phyloP scores from a whole-genome alignment of 768 basidiomycete genomes.

The Tricholoma sp. region DNA sequence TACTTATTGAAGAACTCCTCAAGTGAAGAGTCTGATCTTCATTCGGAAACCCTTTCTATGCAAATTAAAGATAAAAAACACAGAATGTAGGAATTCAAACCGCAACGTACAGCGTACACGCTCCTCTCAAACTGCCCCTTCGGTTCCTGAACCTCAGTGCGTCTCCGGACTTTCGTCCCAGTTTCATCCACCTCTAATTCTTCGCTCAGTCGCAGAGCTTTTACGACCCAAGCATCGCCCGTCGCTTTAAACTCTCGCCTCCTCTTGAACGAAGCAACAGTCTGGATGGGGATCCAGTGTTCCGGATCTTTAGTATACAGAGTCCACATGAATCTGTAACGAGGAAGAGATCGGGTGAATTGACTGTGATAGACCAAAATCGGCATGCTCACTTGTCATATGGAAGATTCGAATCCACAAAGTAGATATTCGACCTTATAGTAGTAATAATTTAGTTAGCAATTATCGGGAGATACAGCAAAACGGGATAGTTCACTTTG shows the following conservation, averaged over 20 bases:
- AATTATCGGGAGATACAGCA: not conserved
- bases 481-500: constrained; percentile 40
- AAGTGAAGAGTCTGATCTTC: constrained; percentile 64
- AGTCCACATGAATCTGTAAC: constrained; percentile 87
- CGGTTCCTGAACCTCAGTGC: constrained; percentile 70
- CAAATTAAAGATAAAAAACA: not conserved
- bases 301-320: constrained; percentile 73
- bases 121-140: constrained; percentile 79
- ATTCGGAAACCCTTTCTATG: constrained; percentile 86
- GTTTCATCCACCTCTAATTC: constrained; percentile 72
- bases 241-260: constrained; percentile 69
- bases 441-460: not conserved
- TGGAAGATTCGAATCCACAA: constrained; percentile 93
- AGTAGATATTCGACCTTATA: constrained; percentile 88
- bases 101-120: constrained; percentile 74
- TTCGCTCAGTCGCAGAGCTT: constrained; percentile 50
- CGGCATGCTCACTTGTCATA: constrained; percentile 66
- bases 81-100: too few relatives aligned
- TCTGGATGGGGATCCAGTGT: constrained; percentile 88
- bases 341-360: not conserved
- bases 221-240: constrained; percentile 65
- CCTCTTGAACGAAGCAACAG: constrained; percentile 90
- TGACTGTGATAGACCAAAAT: not conserved
- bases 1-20: constrained; percentile 80
- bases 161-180: constrained; percentile 68